Base-by-base conservation (phyloP, 2,329 filamentous ascomycete species). In the Colletotrichum zoysiae region DNA sequence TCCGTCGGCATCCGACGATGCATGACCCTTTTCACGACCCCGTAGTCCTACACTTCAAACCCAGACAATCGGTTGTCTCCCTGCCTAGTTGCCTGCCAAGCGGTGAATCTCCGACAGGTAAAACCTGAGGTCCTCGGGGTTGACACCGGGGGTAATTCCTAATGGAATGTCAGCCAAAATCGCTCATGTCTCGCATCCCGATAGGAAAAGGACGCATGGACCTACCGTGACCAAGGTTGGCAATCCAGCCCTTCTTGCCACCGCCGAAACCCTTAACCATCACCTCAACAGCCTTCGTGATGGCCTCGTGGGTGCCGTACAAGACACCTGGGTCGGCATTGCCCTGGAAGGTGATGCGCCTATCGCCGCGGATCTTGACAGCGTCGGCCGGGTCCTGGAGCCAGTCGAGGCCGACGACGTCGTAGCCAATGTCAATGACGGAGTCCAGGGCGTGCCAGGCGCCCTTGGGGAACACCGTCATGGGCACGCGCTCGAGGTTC, bases 401-500 rank as follows among this genome's bases (percentile, higher is more conserved):
- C 96, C 96, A 99, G 83, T 99, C 96, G 75, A 99, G 86, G 6
- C 96, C 94, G 68, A 99, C 93, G 48, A 98, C 94, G 78, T 98
- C 90, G 85, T 98, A 99, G 51, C 95, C 95, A 20, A 95, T 89
- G 78, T 95, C 86, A 84, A 95, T 98, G 26, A 96, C 89, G 42
- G 93, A 91, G 76, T 98, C 93, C 60, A 99, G 87, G 5, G 95
- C 94, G 82, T 97, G 96, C 93, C 96, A 98, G 14, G 96, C 95
- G 14, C 96, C 96, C 85, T 99, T 99, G 46, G 96, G 95, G 81
- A 99, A 99, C 33, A 98, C 95, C 6, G 95, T 97, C 95, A 98
- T 98, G 3, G 96, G 96, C 3, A 99, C 95, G 14, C 85, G 87
- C 70, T 95, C 93, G 64, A 95, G 83, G 0, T 91, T 91, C 79